phyloP scores from a whole-genome alignment of 2,329 filamentous ascomycete species.

The Canariomyces notabilis region DNA sequence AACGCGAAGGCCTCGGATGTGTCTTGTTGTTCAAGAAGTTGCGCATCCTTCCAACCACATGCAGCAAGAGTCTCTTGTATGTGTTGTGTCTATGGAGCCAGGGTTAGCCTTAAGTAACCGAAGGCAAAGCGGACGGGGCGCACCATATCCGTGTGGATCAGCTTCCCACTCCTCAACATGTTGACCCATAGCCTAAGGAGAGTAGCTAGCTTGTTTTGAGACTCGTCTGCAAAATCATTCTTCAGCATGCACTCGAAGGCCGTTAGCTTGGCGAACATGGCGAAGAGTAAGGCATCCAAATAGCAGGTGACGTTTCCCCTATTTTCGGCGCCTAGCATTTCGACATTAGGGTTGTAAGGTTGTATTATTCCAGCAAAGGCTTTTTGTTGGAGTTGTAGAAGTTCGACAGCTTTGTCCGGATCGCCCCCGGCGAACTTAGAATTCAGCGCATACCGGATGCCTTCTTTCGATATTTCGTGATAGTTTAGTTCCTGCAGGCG shows the following conservation, averaged over 20 bases:
- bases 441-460: conserved; percentile 50
- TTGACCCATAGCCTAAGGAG: conserved; percentile 89
- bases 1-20: conserved; percentile 94
- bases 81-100: conserved; percentile 59
- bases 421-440: conserved; percentile 64
- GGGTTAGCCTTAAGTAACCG: background rate
- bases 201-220: conserved; percentile 66
- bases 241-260: conserved; percentile 92
- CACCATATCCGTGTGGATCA: conserved; percentile 83
- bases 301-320: conserved; percentile 88
- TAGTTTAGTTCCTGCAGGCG: conserved; percentile 42
- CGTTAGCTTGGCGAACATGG: conserved; percentile 88
- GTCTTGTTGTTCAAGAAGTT: conserved; percentile 78
- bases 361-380: conserved; percentile 75
- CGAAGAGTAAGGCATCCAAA: conserved; percentile 82
- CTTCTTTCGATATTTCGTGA: conserved; percentile 50
- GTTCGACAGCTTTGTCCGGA: conserved; percentile 66
- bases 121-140: conserved; percentile 22
- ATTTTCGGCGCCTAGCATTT: conserved; percentile 82
- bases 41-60: conserved; percentile 85
- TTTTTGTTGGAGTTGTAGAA: conserved; percentile 74
- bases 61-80: conserved; percentile 77
- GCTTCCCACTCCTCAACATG: conserved; percentile 74
- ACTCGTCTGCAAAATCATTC: conserved; percentile 67
- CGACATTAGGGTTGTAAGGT: conserved; percentile 65